Evolutionary conservation across 2,329 filamentous ascomycete species (phyloP).

Genomic region (Aspergillus novofumigatus): DNA sequence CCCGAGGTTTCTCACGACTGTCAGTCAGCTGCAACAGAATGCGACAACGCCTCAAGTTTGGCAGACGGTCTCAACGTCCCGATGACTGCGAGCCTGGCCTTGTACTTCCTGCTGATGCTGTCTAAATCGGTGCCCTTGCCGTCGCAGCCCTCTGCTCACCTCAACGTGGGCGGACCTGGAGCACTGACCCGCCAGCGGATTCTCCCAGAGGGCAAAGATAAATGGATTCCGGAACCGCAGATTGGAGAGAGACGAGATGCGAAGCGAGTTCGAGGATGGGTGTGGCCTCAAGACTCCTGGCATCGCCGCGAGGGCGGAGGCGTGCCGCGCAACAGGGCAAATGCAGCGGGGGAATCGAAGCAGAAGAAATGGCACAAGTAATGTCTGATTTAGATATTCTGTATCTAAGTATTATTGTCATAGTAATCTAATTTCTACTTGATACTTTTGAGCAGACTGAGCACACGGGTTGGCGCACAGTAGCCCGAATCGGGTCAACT

Average conservation of each 20-base stretch:
- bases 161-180: constrained; percentile 59
- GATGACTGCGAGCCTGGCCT: constrained; percentile 56
- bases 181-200: constrained; percentile 54
- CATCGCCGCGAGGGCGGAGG: constrained; percentile 52
- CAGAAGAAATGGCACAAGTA: constrained; percentile 38
- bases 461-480: neutral
- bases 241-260: constrained; percentile 59
- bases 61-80: constrained; percentile 24
- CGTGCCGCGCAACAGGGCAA: constrained; percentile 21
- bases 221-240: constrained; percentile 59
- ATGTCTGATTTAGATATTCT: neutral
- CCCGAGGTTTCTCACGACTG: constrained; percentile 21
- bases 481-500: neutral
- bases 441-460: neutral
- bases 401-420: neutral
- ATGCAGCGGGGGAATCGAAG: constrained; percentile 16
- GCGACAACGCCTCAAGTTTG: neutral
- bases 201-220: constrained; percentile 51
- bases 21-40: constrained; percentile 13
- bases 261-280: constrained; percentile 58
- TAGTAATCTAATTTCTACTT: constrained; percentile 11
- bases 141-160: constrained; percentile 52
- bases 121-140: constrained; percentile 58
- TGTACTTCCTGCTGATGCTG: constrained; percentile 64
- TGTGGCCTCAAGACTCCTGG: constrained; percentile 58